Conservation (phyloP, 495 filamentous ascomycete genomes). For the Penicillium cinerascens region DNA sequence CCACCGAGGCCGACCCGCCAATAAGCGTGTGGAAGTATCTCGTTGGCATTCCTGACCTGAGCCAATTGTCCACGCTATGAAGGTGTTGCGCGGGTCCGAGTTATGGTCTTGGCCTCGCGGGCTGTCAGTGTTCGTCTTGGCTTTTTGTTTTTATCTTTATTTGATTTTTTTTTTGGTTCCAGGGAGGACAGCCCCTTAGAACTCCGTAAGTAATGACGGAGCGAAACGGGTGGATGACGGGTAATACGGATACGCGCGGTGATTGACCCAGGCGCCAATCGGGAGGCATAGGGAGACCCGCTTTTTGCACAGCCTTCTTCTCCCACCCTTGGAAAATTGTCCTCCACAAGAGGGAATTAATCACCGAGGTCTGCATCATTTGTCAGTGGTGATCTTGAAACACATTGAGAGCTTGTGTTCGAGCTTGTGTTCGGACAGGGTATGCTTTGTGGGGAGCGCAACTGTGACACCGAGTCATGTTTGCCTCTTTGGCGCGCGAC, state of each 20-base stretch:
- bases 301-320: constrained; percentile 31
- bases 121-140: neutral
- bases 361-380: constrained; percentile 17
- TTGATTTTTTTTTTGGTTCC: too few species aligned
- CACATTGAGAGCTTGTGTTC: neutral
- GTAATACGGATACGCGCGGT: constrained; percentile 26
- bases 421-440: too few species aligned
- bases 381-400: constrained; percentile 22
- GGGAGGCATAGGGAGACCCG: constrained; percentile 25
- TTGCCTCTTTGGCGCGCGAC: constrained; percentile 20
- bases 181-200: too few species aligned
- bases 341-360: constrained; percentile 17
- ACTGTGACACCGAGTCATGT: constrained; percentile 5
- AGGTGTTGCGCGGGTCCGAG: neutral
- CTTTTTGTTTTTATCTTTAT: too few species aligned
- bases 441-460: too few species aligned
- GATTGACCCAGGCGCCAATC: constrained; percentile 12
- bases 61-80: neutral
- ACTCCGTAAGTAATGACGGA: neutral
- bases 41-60: neutral
- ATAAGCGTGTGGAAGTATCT: neutral
- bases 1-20: constrained; percentile 19
- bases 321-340: constrained; percentile 24
- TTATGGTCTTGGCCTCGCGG: neutral
- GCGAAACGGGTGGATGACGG: constrained; percentile 1